Conservation (phyloP, 2,329 filamentous ascomycete species). For the Cyphellophora attinorum region DNA sequence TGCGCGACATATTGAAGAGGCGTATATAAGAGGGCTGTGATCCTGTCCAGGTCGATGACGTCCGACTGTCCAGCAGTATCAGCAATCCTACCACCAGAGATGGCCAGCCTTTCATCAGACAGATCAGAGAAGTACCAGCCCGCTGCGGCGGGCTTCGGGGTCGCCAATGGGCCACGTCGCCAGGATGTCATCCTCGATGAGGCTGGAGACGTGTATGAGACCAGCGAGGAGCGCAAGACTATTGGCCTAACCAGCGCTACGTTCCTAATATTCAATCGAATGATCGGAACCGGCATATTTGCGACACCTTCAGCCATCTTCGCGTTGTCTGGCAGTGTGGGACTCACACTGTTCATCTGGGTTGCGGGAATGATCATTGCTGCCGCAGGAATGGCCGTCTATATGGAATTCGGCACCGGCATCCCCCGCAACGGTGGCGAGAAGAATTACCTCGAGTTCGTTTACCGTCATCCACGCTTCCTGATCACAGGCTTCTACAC, state of each 20-base stretch:
- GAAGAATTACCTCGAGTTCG: constrained; percentile 45
- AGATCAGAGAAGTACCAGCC: no score
- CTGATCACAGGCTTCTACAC: constrained; percentile 46
- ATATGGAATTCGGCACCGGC: constrained; percentile 37
- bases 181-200: background rate
- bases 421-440: constrained; percentile 41
- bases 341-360: constrained; percentile 46
- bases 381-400: constrained; percentile 37
- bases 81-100: no score
- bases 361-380: constrained; percentile 39
- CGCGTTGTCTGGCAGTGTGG: constrained; percentile 44
- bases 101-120: no score
- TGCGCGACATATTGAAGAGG: no score
- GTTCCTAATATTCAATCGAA: constrained; percentile 39
- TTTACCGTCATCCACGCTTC: constrained; percentile 42
- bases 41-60: no score
- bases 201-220: constrained; percentile 19
- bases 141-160: no score
- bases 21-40: no score
- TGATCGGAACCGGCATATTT: constrained; percentile 39
- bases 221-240: constrained; percentile 25
- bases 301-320: constrained; percentile 50
- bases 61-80: no score
- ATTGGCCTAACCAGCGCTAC: constrained; percentile 32
- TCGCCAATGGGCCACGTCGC: background rate